Percentiles rank a stretch among this genome's conserved stretches.
These are phyloP conservation scores for Musa troglodytarum DNA, from an alignment of 176 grass and related monocot species.

Conservation along the genomic window DNA sequence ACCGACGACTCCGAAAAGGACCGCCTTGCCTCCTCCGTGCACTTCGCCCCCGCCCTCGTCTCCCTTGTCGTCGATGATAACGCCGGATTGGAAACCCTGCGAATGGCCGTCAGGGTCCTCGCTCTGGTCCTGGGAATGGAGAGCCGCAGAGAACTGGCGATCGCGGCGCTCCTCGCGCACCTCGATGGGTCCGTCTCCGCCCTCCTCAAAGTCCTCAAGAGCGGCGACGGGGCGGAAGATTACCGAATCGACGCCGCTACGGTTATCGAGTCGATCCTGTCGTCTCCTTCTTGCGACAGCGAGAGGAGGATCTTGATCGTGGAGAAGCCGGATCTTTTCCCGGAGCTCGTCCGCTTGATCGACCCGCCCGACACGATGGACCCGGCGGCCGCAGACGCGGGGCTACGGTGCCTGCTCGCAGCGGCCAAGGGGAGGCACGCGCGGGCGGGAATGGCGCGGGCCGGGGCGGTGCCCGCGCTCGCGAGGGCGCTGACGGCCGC, in stretches of 20 bases:
- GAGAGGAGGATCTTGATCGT: conserved; percentile 43
- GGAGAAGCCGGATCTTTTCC: conserved; percentile 51
- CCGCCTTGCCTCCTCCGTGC: conserved; percentile 24
- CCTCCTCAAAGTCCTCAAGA: conserved; percentile 31
- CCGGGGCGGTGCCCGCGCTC: conserved; percentile 40
- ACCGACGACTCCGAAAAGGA: conserved; percentile 22
- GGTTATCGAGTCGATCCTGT: conserved; percentile 47
- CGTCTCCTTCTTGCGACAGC: conserved; percentile 38
- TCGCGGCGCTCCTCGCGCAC: conserved; percentile 29
- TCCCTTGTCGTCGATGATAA: conserved; percentile 6
- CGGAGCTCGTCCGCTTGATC: conserved; percentile 54
- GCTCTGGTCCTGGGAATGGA: conserved; percentile 32
- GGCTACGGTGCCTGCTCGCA: conserved; percentile 46
- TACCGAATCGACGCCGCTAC: conserved; percentile 25
- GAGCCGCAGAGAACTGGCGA: conserved; percentile 32
- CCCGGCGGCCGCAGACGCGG: conserved; percentile 27
- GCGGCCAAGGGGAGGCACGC: conserved; percentile 33
- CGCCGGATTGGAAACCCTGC: conserved; percentile 14
- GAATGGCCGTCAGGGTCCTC: conserved; percentile 39
- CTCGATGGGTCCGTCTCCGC: conserved; percentile 30
- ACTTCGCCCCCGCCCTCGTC: conserved; percentile 30
- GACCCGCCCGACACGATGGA: conserved; percentile 7
- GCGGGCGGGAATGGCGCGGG: conserved; percentile 45
- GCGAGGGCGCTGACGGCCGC: conserved; percentile 32
- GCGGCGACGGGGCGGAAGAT: conserved; percentile 12